Conservation (phyloP, 108 stramenopile genomes). For the Fragilariopsis cylindrus region DNA sequence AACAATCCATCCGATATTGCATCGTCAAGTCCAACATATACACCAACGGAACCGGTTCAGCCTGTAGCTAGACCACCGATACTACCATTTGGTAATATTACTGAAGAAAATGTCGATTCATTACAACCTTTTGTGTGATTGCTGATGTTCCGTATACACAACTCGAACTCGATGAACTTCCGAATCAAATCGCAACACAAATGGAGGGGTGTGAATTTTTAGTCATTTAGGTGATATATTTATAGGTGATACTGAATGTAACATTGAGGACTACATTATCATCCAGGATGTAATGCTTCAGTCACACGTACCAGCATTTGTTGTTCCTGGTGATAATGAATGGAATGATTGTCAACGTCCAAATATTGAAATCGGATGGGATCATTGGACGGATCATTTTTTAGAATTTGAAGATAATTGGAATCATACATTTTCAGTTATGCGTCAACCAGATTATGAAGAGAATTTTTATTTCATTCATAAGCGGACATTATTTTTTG, state of each 20-base stretch:
- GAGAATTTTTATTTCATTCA: slow-evolving; percentile 49
- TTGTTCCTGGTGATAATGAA: slow-evolving; percentile 57
- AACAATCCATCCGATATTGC: neutral
- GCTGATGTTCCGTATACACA: slow-evolving; percentile 50
- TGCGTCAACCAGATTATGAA: slow-evolving; percentile 16
- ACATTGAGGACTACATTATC: slow-evolving; percentile 10
- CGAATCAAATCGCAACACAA: slow-evolving; percentile 22
- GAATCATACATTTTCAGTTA: slow-evolving; percentile 32
- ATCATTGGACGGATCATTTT: slow-evolving; percentile 36
- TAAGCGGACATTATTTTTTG: slow-evolving; percentile 42
- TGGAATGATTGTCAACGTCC: slow-evolving; percentile 52
- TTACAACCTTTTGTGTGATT: slow-evolving; percentile 36
- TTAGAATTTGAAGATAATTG: slow-evolving; percentile 39
- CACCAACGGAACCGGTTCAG: slow-evolving; percentile 1
- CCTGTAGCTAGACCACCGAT: slow-evolving; percentile 18
- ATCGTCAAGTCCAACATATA: slow-evolving; percentile 17
- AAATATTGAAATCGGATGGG: slow-evolving; percentile 26
- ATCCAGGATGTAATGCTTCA: slow-evolving; percentile 35
- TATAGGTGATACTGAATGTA: slow-evolving; percentile 19
- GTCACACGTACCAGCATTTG: slow-evolving; percentile 41
- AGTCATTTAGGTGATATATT: slow-evolving; percentile 59
- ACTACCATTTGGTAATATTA: neutral
- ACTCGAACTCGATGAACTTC: slow-evolving; percentile 14
- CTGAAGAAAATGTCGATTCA: neutral
- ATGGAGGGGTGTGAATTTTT: slow-evolving; percentile 45